Percentiles rank a stretch among this genome's conserved stretches.
Conservation (phyloP, 805 yeast genomes). For the Saccharomycopsis malanga region DNA sequence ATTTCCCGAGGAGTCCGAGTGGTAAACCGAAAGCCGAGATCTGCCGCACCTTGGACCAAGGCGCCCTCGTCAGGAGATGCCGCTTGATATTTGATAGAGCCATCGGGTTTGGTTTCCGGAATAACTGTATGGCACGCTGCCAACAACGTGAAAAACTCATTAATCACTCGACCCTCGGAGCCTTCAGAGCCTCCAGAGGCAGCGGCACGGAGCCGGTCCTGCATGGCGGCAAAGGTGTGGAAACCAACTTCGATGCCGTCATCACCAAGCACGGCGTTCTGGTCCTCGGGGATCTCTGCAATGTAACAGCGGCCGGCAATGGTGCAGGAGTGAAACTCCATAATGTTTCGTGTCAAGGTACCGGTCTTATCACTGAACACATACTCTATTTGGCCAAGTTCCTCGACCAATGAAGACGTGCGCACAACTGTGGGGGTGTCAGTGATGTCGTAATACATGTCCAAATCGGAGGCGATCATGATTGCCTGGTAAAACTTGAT, state of each 20-base stretch:
- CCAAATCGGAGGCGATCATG: conserved; percentile 90
- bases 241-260: conserved; percentile 82
- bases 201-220: conserved; percentile 39
- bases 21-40: conserved; percentile 74
- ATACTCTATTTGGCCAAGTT: conserved; percentile 92
- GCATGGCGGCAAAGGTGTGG: conserved; percentile 61
- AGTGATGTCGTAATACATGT: conserved; percentile 77
- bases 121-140: conserved; percentile 97
- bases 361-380: conserved; percentile 98
- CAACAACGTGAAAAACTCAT: conserved; percentile 73
- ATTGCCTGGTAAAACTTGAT: conserved; percentile 94
- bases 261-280: conserved; percentile 50
- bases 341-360: conserved; percentile 87
- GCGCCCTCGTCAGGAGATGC: conserved; percentile 99
- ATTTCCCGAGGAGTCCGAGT: conserved; percentile 83
- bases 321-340: conserved; percentile 93
- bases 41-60: conserved; percentile 91
- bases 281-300: conserved; percentile 86
- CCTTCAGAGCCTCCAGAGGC: no score
- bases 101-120: conserved; percentile 68
- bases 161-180: conserved; percentile 41
- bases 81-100: conserved; percentile 85
- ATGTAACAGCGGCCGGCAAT: conserved; percentile 90
- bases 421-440: conserved; percentile 95
- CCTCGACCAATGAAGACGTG: conserved; percentile 94